Base-by-base conservation (phyloP, 768 basidiomycete species). In the Lepiota brunneoincarnata region DNA sequence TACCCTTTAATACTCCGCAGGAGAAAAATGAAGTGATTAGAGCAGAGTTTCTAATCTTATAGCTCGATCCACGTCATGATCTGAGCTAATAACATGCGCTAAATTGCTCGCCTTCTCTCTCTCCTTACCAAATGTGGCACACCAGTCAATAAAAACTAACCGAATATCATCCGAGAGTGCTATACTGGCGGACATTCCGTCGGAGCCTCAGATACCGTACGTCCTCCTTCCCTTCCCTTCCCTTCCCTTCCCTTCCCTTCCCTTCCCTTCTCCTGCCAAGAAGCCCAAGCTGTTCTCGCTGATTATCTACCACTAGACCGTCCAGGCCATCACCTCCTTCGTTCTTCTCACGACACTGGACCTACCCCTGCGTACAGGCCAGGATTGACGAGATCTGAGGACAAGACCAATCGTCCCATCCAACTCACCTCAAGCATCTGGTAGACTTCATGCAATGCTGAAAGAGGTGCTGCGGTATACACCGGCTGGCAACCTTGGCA, bases 161-260 rank as follows among this genome's bases (percentile, higher is more conserved):
- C 79, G 54, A 73, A 75, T 4, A 67, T 78, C 23, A 69, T 80
- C 15, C 78, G 75, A 57, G n/a, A n/a, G n/a, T 80, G 79, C 69
- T 73, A 75, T 35, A 76, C 79, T 18, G 78, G 73, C 1, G 78
- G 75, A 2, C 63, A 78, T 2, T 81, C 79, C 56, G 75, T 77
- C 37, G 80, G 78, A 52, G 72, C 71, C 1, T 62, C 69, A 5
- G 75, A 77, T 56, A 78, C 75, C 10, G 76, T 76, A 51, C 15
- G 66, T 61, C 7, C n/a, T n/a, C n/a, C n/a, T n/a, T n/a, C n/a
- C n/a, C n/a, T n/a, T n/a, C n/a, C n/a, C n/a, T n/a, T n/a, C n/a
- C n/a, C n/a, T n/a, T n/a, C n/a, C n/a, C n/a, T n/a, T n/a, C n/a
- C n/a, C n/a, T n/a, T n/a, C n/a, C n/a, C n/a, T n/a, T n/a, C n/a